A percentile compares a stretch with the other conserved stretches of the same genome.
Conservation (phyloP, 164 flowering plant genomes). For the Cinnamomum micranthum region DNA sequence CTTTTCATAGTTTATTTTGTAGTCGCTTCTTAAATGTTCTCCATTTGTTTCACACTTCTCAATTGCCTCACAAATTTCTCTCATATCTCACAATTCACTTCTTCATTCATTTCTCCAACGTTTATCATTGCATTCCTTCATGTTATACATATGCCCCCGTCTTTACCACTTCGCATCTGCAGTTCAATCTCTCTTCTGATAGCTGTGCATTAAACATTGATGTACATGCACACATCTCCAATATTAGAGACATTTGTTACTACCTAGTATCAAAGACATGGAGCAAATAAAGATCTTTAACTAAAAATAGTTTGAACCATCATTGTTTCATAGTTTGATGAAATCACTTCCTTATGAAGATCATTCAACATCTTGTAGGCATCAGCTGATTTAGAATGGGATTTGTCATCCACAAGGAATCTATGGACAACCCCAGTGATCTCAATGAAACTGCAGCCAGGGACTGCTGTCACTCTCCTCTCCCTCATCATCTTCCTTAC, state of each 20-base stretch:
- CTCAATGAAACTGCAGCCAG: conserved; percentile 15
- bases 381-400: conserved; percentile 11
- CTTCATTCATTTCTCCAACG: too few species aligned
- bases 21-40: too few species aligned
- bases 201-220: neutral
- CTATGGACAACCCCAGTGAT: conserved; percentile 12
- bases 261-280: neutral
- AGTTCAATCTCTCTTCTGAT: neutral
- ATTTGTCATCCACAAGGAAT: conserved; percentile 10
- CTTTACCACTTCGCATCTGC: too few species aligned
- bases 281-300: neutral
- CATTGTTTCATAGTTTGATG: neutral
- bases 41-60: too few species aligned
- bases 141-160: too few species aligned
- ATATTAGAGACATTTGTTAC: neutral
- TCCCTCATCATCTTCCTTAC: conserved; percentile 18
- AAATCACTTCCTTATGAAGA: conserved; percentile 1
- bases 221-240: too few species aligned
- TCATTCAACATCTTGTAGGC: conserved; percentile 10
- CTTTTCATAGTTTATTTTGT: too few species aligned
- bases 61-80: too few species aligned
- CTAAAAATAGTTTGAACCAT: neutral
- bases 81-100: too few species aligned
- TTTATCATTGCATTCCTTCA: too few species aligned
- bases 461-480: conserved; percentile 9